These are phyloP conservation scores for Monocercomonoides exilis DNA, from an alignment of 78 protist genomes.

Conservation along the genomic window DNA sequence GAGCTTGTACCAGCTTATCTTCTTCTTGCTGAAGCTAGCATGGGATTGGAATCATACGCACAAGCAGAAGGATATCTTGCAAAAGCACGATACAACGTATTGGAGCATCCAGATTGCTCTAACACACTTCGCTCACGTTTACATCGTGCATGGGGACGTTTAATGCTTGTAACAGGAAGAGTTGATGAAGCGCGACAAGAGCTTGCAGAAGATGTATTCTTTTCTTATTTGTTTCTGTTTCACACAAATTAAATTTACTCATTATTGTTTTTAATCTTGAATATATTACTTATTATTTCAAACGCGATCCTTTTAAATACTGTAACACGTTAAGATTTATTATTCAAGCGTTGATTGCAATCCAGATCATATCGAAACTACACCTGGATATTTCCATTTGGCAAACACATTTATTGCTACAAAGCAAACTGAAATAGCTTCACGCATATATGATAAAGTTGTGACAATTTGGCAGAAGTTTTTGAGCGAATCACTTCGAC, in stretches of 20 bases:
- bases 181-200: neutral
- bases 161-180: neutral
- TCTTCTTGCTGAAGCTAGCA: constrained; percentile 10
- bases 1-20: constrained; percentile 13
- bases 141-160: constrained; percentile 12
- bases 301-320: too few species aligned
- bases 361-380: constrained; percentile 3
- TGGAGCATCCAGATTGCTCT: neutral
- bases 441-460: neutral
- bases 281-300: too few species aligned
- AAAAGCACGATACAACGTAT: neutral
- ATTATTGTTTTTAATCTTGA: neutral
- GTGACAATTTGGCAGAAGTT: neutral
- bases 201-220: neutral
- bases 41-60: neutral
- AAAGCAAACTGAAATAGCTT: neutral
- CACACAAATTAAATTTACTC: neutral
- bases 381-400: constrained; percentile 4
- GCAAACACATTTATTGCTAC: neutral
- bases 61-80: neutral
- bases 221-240: neutral
- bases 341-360: neutral
- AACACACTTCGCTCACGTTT: constrained; percentile 3
- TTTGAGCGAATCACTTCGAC: neutral
- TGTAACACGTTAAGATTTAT: neutral